Percentiles rank a stretch among this genome's conserved stretches.
Evolutionary conservation across 208 protist genomes (phyloP).

Genomic region (Acanthamoeba lenticulata): DNA sequence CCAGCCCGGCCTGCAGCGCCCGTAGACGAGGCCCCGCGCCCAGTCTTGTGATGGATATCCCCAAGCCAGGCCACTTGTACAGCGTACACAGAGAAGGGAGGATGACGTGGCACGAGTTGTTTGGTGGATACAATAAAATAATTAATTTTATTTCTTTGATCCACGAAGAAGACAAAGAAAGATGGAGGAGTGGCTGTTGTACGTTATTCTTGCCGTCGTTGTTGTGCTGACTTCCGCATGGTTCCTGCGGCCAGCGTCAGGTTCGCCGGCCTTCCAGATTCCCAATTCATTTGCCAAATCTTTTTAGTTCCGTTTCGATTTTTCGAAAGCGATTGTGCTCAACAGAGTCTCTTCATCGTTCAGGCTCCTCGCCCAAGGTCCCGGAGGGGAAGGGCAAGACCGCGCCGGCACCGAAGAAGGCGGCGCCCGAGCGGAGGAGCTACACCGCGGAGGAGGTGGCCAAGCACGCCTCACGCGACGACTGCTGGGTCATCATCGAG

Average conservation of each 20-base stretch:
- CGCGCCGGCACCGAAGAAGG: background rate
- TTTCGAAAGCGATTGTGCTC: background rate
- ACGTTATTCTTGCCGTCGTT: background rate
- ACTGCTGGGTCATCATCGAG: constrained; percentile 68
- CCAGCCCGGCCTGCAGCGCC: background rate
- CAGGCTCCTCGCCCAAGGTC: too few species aligned
- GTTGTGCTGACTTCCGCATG: background rate
- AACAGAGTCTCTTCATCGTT: background rate
- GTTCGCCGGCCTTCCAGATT: background rate
- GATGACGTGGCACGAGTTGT: too few species aligned
- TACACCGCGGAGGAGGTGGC: constrained; percentile 60
- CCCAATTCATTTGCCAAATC: background rate
- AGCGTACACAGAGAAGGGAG: too few species aligned
- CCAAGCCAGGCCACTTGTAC: too few species aligned
- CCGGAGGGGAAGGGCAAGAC: too few species aligned
- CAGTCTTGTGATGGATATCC: too few species aligned
- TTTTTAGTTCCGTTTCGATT: background rate
- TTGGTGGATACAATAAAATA: too few species aligned
- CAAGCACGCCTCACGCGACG: constrained; percentile 21
- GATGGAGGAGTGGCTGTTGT: constrained; percentile 42
- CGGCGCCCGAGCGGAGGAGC: background rate
- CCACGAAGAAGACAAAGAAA: background rate
- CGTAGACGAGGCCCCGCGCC: background rate
- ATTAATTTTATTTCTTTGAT: too few species aligned
- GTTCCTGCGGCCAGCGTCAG: background rate